Evolutionary conservation across 768 basidiomycete species (phyloP).

Genomic region (Suillus sp.): DNA sequence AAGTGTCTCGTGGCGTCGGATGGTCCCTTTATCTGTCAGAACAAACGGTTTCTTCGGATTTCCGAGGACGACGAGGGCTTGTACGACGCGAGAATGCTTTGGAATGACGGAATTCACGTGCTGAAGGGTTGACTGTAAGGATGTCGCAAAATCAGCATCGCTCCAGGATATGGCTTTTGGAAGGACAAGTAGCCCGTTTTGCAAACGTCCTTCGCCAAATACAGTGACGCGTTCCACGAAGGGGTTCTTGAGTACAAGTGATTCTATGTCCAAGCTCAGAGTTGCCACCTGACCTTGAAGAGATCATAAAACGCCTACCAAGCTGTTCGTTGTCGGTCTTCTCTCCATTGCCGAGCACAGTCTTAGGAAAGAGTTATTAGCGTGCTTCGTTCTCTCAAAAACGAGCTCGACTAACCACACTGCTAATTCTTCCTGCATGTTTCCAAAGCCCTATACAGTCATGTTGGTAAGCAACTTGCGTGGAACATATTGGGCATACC

Average conservation of each 20-base stretch:
- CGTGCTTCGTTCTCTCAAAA: not conserved
- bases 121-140: not conserved
- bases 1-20: not conserved
- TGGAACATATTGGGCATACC: not conserved
- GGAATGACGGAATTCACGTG: not conserved
- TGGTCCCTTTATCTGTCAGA: not conserved
- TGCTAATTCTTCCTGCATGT: not conserved
- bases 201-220: not conserved
- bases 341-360: not conserved
- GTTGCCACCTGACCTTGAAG: not conserved
- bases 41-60: not conserved
- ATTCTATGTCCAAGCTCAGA: not conserved
- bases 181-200: not conserved
- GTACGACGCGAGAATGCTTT: not conserved
- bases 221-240: not conserved
- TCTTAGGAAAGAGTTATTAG: not conserved
- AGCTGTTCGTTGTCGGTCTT: not conserved
- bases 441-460: not conserved
- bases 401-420: not conserved
- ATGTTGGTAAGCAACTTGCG: not conserved
- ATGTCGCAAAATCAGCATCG: not conserved
- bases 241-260: not conserved
- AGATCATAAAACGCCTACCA: not conserved
- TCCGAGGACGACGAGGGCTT: not conserved
- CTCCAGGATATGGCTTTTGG: not conserved